phyloP scores from a whole-genome alignment of 2,329 filamentous ascomycete species.

The Paramyrothecium roridum region DNA sequence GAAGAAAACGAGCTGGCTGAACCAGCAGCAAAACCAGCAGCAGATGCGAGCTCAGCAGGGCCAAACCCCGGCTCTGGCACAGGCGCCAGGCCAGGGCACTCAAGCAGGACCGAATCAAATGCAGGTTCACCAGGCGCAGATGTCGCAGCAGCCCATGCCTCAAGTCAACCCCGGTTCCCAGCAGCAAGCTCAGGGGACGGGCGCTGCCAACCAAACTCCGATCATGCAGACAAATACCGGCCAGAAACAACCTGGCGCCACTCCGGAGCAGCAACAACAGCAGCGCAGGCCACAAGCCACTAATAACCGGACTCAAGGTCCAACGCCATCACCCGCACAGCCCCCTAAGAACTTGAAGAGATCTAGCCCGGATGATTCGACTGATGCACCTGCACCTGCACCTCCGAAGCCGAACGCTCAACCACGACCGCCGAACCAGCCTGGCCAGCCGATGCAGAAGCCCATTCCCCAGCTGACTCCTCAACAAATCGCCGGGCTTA shows the following conservation, averaged over 20 bases:
- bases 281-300: constrained; percentile 19
- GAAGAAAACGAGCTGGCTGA: constrained; percentile 26
- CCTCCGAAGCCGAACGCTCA: constrained; percentile 13
- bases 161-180: constrained; percentile 39
- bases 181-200: constrained; percentile 34
- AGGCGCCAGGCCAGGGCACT: constrained; percentile 31
- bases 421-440: constrained; percentile 19
- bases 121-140: constrained; percentile 44
- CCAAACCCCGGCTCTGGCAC: constrained; percentile 31
- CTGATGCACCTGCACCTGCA: constrained; percentile 19
- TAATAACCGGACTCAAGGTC: constrained; percentile 30
- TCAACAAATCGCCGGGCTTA: constrained; percentile 34
- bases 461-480: constrained; percentile 18
- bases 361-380: constrained; percentile 41
- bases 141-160: constrained; percentile 43
- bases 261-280: constrained; percentile 13
- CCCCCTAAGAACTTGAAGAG: constrained; percentile 48
- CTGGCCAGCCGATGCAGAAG: constrained; percentile 17
- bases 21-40: constrained; percentile 26
- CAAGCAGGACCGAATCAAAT: constrained; percentile 35
- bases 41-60: constrained; percentile 30
- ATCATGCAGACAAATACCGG: constrained; percentile 23
- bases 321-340: constrained; percentile 34
- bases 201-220: constrained; percentile 41
- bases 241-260: constrained; percentile 24